These are phyloP conservation scores for Paecilomyces sp. DNA, from an alignment of 2,329 filamentous ascomycete genomes.

Conservation along the genomic window DNA sequence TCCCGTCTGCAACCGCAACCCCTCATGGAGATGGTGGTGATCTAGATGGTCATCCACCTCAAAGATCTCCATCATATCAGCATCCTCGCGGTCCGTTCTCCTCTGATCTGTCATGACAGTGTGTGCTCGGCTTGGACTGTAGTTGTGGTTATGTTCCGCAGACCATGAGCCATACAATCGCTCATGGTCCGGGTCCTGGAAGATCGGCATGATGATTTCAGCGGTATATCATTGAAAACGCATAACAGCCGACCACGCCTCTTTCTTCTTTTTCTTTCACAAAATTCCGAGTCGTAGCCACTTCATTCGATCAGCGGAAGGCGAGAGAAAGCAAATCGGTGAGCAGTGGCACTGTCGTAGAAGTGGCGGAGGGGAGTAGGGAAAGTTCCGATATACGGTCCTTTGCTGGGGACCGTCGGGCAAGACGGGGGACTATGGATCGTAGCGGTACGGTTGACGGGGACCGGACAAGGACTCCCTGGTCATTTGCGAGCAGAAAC, in stretches of 20 bases:
- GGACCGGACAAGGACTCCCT: neutral
- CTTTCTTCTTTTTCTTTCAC: neutral
- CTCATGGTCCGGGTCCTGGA: conserved; percentile 22
- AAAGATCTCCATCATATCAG: conserved; percentile 8
- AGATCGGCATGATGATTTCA: conserved; percentile 18
- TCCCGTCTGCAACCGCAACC: conserved; percentile 20
- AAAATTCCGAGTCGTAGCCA: conserved; percentile 9
- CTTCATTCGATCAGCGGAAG: conserved; percentile 1
- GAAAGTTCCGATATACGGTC: conserved; percentile 6
- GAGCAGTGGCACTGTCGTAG: conserved; percentile 10
- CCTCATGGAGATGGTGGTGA: conserved; percentile 3
- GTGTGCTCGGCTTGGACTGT: conserved; percentile 6
- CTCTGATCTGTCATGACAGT: conserved; percentile 7
- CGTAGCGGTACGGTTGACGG: neutral
- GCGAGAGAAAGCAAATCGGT: neutral
- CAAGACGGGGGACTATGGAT: neutral
- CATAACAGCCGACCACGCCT: neutral
- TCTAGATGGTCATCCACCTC: conserved; percentile 9
- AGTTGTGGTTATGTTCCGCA: neutral
- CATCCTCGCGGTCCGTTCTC: conserved; percentile 4
- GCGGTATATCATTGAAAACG: conserved; percentile 1
- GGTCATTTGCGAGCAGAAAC: neutral
- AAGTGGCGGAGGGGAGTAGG: conserved; percentile 6
- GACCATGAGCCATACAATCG: conserved; percentile 8
- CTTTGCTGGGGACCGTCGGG: conserved; percentile 10